Base-by-base conservation (phyloP, 768 basidiomycete species). In the Suillus subluteus region DNA sequence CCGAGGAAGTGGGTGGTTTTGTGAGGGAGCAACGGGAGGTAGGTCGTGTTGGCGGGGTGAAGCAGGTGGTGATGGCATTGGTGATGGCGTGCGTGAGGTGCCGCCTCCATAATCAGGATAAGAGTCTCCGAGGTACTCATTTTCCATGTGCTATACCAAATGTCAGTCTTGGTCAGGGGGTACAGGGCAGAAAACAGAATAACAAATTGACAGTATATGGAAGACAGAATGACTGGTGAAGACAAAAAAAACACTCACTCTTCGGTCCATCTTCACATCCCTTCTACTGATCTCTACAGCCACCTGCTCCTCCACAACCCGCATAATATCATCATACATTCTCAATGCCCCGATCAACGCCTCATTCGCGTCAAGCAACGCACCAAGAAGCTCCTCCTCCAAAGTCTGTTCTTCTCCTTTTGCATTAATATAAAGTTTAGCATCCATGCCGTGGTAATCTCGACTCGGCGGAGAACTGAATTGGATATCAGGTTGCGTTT, bases 311-410 rank as follows among this genome's bases (percentile, higher is more conserved):
- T 83, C 74, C 16, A 84, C 92, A 21, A 94, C 82, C 26, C 88
- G 82, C 68, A 89, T 84, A 43, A 95, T 79, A 71, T 97, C 94
- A 13, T 95, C 91, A 70, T 95, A 89, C 72, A 92, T 86, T 62
- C 83, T 81, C 65, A 96, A 74, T 2, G 88, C 91, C 44, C 86
- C 88, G 3, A 89, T 68, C 32, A 96, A 82, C 55, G 88, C 88
- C 63, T 83, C 88, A 73, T 96, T 90, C 6, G 94, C 91, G 23
- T 81, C 86, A 23, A 97, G 83, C 66, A 96, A 79, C 16, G 86
- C 85, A 9, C 85, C 90, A 43, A 96, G 81, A 6, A 96, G 83
- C 70, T 88, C 81, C 74, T 95, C 94, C 75, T 96, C 94, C 11
- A 79, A 74, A 0, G 95, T 95, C 65, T 82, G 73, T 64, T 87